Evolutionary conservation across 2,329 filamentous ascomycete genomes (phyloP).

Genomic region (Botrytis sinoallii): DNA sequence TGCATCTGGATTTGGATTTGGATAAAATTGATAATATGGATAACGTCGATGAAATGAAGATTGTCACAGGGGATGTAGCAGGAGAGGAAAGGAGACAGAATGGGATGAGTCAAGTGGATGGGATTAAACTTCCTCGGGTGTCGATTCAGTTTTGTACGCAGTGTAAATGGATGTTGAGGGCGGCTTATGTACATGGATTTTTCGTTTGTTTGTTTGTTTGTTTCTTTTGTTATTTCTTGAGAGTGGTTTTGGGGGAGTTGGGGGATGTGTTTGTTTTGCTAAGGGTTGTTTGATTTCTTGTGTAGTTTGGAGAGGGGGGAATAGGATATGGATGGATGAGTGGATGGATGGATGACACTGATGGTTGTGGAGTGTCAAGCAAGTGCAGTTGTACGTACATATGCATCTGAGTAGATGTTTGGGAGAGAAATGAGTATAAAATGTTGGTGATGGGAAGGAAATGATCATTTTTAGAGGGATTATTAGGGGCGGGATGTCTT

Average conservation of each 20-base stretch:
- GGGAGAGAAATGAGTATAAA: too few species aligned
- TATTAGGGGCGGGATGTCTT: background rate
- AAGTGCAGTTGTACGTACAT: background rate
- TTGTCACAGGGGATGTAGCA: background rate
- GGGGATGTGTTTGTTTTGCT: background rate
- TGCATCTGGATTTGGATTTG: background rate
- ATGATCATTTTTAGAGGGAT: background rate
- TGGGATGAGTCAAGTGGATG: background rate
- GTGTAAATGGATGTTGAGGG: conserved; percentile 83
- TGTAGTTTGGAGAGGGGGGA: background rate
- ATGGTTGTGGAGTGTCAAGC: background rate
- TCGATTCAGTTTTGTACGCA: conserved; percentile 93
- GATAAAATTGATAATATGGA: background rate
- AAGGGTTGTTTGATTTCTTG: background rate
- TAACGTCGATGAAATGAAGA: background rate
- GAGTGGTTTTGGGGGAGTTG: too few species aligned
- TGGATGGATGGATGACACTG: background rate
- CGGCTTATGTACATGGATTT: conserved; percentile 66
- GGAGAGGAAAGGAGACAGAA: background rate
- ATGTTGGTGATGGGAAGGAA: background rate
- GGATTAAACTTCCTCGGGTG: conserved; percentile 56
- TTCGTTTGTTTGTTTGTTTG: background rate
- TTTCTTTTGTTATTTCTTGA: background rate
- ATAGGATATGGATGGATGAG: background rate
- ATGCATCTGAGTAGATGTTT: background rate